These are phyloP conservation scores for Fusarium armeniacum DNA, from an alignment of 2,329 filamentous ascomycete species.

Conservation along the genomic window DNA sequence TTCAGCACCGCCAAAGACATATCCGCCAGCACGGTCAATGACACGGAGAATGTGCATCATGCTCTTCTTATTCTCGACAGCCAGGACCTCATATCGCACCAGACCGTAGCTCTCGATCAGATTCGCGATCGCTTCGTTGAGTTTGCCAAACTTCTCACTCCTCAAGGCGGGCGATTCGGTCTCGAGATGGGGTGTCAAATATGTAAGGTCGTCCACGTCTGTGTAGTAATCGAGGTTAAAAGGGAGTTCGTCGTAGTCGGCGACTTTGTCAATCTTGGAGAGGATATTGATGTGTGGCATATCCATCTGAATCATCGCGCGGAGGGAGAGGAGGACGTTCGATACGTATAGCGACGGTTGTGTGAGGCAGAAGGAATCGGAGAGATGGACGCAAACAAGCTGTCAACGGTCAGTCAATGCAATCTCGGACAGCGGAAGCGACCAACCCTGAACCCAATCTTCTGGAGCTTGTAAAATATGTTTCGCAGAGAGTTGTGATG, in stretches of 20 bases:
- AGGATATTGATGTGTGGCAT: conserved; percentile 95
- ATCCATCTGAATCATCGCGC: conserved; percentile 98
- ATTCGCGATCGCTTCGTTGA: conserved; percentile 89
- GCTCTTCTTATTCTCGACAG: conserved; percentile 95
- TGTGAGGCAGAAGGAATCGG: conserved; percentile 93
- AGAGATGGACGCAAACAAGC: conserved; percentile 93
- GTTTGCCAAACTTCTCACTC: conserved; percentile 81
- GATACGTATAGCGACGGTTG: conserved; percentile 96
- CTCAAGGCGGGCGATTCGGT: conserved; percentile 79
- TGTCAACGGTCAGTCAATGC: conserved; percentile 58
- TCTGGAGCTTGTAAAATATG: conserved; percentile 91
- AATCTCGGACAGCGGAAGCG: background rate
- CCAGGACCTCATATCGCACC: conserved; percentile 91
- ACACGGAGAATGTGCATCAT: conserved; percentile 93
- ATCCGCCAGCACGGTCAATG: conserved; percentile 92
- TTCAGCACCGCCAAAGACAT: conserved; percentile 90
- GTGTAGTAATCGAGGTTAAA: conserved; percentile 99
- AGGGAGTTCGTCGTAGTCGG: conserved; percentile 85
- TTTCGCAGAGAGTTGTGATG: conserved; percentile 93
- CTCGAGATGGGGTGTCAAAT: conserved; percentile 84
- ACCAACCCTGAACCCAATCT: conserved; percentile 89
- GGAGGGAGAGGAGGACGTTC: conserved; percentile 90
- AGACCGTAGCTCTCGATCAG: conserved; percentile 91
- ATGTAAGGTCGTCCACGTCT: conserved; percentile 92
- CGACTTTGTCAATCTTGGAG: conserved; percentile 96